Evolutionary conservation across 805 yeast species (phyloP), one percentile per base, ranked within the genome.

Genomic region (Metschnikowia lachancei): DNA sequence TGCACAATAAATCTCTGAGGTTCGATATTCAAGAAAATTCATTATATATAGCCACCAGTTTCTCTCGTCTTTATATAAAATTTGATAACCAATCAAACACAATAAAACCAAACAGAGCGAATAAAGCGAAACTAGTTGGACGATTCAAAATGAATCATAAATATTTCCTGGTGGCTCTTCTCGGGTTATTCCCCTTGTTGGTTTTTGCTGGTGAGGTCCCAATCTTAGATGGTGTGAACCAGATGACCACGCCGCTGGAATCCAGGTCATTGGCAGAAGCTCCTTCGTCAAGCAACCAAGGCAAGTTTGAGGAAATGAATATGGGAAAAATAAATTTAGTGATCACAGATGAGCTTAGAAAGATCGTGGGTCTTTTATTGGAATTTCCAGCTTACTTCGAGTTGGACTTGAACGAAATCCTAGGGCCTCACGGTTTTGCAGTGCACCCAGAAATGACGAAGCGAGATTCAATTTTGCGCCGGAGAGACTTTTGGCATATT

Each of bases 391-490:
- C 34, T 28, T 18, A 30, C 28, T 34, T 41, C 18, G 39, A 33
- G 8, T 11, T 41, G 20, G 44, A 40, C 17, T 24, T 41, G 33
- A 34, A 41, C 29, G 34, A 28, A 26, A 28, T 41, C n/a, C 44
- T 41, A 28, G 34, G 26, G 16, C 34, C 38, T 4, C 28, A 34
- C 8, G 44, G 44, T 13, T 18, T 30, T 18, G 19, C 28, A 8
- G 33, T 34, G 16, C 18, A 31, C 34, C 11, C 26, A 4, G 34
- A 24, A 17, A 12, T 20, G n/a, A 6, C 34, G 2, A 34, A 41
- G 19, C 30, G 39, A 9, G 10, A 35, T 19, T 9, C 9, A 4
- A 18, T 17, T 11, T 41, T 41, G 26, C 33, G 24, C 12, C 22
- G 34, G 13, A 22, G 44, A 26, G 14, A 34, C 26, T 41, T 41